Evolutionary conservation across 2,329 filamentous ascomycete genomes (phyloP), one percentile per base, ranked within the genome.

Genomic region (Zymoseptoria passerinii): DNA sequence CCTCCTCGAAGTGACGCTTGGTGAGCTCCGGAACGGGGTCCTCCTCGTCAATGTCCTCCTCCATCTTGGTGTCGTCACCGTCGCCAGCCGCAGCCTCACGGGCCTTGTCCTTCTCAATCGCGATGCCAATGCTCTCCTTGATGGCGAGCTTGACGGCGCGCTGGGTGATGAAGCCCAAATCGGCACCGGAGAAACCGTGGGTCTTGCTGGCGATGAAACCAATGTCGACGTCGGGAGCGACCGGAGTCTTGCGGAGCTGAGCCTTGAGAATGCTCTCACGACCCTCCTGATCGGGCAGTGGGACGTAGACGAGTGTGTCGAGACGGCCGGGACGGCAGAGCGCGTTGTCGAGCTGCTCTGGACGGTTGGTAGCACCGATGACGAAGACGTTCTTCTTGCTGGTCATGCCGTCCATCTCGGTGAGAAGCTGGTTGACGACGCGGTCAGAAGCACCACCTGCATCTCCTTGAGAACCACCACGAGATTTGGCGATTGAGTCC

Each of bases 351-450:
- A 99, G 89, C 81, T 97, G 94, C 81, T 99, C 94, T 50, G 94
- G 94, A 80, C 94, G 85, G 82, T 99, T 99, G 77, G 94, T 99
- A 51, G 94, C 94, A 75, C 94, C 94, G 70, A 99, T 99, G 66
- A 99, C 94, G 78, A 99, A 99, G 65, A 99, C 94, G 75, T 99
- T 99, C 89, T 99, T 99, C 89, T 99, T 99, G 48, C 92, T 96
- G 51, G 92, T 97, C 92, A 97, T 97, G 70, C 92, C 92, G 68
- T 97, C 92, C 92, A 97, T 96, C 84, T 97, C 90, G 67, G 94
- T 99, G 72, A 99, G 81, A 74, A 99, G 91, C 82, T 99, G 95
- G 82, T 99, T 99, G 76, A 99, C 94, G 68, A 99, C 94, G 86
- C 95, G 94, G 79, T 99, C 95, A 52, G 92, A 97, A 65, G 94